Conservation (phyloP, 331 rosid genomes). For the Phaseolus coccineus region DNA sequence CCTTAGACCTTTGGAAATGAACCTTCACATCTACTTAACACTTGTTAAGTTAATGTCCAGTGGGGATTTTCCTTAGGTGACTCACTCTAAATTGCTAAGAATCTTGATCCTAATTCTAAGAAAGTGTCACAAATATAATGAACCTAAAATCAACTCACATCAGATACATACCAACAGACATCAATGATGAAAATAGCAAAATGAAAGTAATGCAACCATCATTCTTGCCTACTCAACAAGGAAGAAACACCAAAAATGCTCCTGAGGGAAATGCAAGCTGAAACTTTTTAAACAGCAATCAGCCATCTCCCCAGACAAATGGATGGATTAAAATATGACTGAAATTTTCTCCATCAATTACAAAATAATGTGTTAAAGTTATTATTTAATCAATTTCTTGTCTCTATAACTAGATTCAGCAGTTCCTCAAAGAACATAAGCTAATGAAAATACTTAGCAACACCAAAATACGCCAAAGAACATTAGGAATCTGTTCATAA, state of each 20-base stretch:
- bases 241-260: not conserved
- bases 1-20: too few relatives aligned
- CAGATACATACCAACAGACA: conserved; percentile 31
- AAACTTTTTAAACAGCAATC: not conserved
- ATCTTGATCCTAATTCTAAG: too few relatives aligned
- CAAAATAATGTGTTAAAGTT: not conserved
- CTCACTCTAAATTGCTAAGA: too few relatives aligned
- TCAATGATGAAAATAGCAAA: not conserved
- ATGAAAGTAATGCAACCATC: not conserved
- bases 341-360: not conserved
- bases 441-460: not conserved
- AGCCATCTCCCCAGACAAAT: not conserved
- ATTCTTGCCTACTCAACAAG: conserved; percentile 15
- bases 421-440: conserved; percentile 15
- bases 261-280: conserved; percentile 14
- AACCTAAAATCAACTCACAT: too few relatives aligned
- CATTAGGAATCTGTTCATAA: not conserved
- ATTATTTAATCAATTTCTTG: not conserved
- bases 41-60: too few relatives aligned
- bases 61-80: too few relatives aligned
- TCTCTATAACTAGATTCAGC: not conserved
- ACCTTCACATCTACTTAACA: too few relatives aligned
- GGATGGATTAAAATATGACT: not conserved
- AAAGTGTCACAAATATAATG: too few relatives aligned
- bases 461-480: conserved; percentile 3